Evolutionary conservation across 2,329 filamentous ascomycete genomes (phyloP), one percentile per base, ranked within the genome.

Genomic region (Alternaria infectoria): DNA sequence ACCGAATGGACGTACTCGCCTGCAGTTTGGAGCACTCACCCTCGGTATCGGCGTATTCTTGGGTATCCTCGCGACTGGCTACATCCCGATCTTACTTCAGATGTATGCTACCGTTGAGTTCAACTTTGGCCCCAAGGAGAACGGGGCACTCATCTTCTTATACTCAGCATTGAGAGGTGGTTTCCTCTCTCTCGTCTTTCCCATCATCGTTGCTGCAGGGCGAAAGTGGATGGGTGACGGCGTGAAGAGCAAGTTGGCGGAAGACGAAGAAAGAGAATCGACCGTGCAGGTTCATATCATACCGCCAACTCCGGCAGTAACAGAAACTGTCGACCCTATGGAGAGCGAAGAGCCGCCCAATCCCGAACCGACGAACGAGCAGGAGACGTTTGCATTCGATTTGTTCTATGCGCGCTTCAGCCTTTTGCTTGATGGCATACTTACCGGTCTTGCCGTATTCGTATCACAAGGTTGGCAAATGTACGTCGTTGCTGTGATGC

Each of bases 51-150:
- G 90, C 2, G 88, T 91, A 3, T 92, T 91, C 62, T 78, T 90
- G 0, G 89, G 87, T 0, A 89, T 92, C 73, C 82, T 91, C 2
- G 89, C 90, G 0, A 91, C 90, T 0, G 89, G 88, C 2, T 92
- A 91, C 59, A 89, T 90, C 0, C 87, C 88, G 0, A 82, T 87
- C 0, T 79, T 92, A 11, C 77, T 85, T 0, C 83, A 85, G 58
- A 82, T 85, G 79, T 85, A 83, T 68, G 77, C 81, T 6, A 84
- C 83, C 0, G 79, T 83, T 25, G 73, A 79, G 3, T 83, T 83
- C 61, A 74, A 74, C 7, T 85, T 85, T 57, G 79, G 80, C 5
- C 81, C 82, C 0, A 80, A 71, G 9, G 81, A 81, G 52, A 85
- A 85, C 55, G 81, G 83, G 1, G 79, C 77, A 62, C 75, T 85